These are phyloP conservation scores for Suhomyces xylopsoci DNA, from an alignment of 805 yeast genomes.

Conservation along the genomic window DNA sequence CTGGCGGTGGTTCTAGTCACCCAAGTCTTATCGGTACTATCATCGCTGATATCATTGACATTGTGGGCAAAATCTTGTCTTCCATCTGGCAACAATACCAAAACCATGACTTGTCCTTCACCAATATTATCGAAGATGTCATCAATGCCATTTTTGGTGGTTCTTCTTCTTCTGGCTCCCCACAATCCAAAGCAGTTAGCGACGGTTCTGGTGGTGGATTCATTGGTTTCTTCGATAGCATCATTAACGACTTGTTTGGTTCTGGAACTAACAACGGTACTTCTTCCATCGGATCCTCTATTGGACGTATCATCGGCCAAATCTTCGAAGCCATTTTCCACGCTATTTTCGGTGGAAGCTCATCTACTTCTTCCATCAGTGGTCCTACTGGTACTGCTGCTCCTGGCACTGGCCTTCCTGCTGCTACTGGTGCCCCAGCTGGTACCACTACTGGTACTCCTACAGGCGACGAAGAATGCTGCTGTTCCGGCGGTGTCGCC, in stretches of 20 bases:
- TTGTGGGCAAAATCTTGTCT: conserved; percentile 9
- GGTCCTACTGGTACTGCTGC: conserved; percentile 3
- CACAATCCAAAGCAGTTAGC: neutral
- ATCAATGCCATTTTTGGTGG: conserved; percentile 15
- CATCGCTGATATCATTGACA: conserved; percentile 11
- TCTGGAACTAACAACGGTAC: conserved; percentile 6
- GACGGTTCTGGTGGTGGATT: neutral
- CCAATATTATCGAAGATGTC: conserved; percentile 11
- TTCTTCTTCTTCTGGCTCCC: conserved; percentile 2
- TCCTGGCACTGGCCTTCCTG: conserved; percentile 3
- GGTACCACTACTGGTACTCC: neutral
- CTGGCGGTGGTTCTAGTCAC: conserved; percentile 2
- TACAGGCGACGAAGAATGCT: conserved; percentile 16
- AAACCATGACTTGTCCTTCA: conserved; percentile 7
- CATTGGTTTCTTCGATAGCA: conserved; percentile 7
- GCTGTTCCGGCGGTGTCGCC: conserved; percentile 19
- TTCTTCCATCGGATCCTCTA: conserved; percentile 8
- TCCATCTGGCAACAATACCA: conserved; percentile 6
- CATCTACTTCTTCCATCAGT: conserved; percentile 6
- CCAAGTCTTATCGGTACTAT: conserved; percentile 8
- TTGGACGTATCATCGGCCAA: conserved; percentile 9
- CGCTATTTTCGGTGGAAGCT: conserved; percentile 18
- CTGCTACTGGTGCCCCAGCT: neutral
- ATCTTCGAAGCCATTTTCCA: conserved; percentile 17
- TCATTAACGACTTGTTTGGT: conserved; percentile 12